Evolutionary conservation across 1,139 yeast species (phyloP).

Genomic region (Suhomyces guaymorum): DNA sequence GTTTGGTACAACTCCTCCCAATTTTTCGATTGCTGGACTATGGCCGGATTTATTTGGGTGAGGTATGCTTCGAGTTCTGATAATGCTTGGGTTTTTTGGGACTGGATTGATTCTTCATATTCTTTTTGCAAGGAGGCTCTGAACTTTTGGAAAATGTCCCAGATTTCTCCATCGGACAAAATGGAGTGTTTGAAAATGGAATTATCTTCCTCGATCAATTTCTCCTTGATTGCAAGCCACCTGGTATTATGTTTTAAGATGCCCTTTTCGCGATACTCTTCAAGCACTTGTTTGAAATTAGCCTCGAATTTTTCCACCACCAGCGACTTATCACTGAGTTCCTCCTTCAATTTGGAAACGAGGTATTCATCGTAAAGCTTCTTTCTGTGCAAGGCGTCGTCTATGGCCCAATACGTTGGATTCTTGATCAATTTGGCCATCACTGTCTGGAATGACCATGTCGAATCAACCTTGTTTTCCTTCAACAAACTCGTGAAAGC

Average conservation of each 20-base stretch:
- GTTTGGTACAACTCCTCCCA: slow-evolving; percentile 50
- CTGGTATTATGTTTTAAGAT: slow-evolving; percentile 59
- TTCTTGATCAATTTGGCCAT: slow-evolving; percentile 60
- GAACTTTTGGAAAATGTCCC: slow-evolving; percentile 53
- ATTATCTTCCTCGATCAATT: slow-evolving; percentile 55
- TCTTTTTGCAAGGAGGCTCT: slow-evolving; percentile 40
- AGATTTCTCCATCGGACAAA: slow-evolving; percentile 57
- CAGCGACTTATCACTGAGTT: slow-evolving; percentile 52
- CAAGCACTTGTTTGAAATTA: slow-evolving; percentile 54
- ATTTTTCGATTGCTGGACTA: slow-evolving; percentile 30
- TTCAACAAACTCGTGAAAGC: slow-evolving; percentile 55
- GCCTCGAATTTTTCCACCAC: slow-evolving; percentile 55
- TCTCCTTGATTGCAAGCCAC: slow-evolving; percentile 59
- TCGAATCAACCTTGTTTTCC: slow-evolving; percentile 59
- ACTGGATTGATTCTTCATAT: slow-evolving; percentile 32
- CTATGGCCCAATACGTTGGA: slow-evolving; percentile 69
- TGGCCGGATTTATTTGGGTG: slow-evolving; percentile 32
- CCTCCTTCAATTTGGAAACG: slow-evolving; percentile 54
- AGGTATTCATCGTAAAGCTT: slow-evolving; percentile 65
- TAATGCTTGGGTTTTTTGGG: slow-evolving; percentile 50
- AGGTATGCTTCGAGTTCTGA: slow-evolving; percentile 53
- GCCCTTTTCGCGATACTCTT: slow-evolving; percentile 29
- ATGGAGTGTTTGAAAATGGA: slow-evolving; percentile 67
- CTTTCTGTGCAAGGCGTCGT: slow-evolving; percentile 62
- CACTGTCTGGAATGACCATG: slow-evolving; percentile 74